A percentile compares a stretch with the other conserved stretches of the same genome.
Evolutionary conservation across 2,329 filamentous ascomycete genomes (phyloP).

Genomic region (Colletotrichum melonis): DNA sequence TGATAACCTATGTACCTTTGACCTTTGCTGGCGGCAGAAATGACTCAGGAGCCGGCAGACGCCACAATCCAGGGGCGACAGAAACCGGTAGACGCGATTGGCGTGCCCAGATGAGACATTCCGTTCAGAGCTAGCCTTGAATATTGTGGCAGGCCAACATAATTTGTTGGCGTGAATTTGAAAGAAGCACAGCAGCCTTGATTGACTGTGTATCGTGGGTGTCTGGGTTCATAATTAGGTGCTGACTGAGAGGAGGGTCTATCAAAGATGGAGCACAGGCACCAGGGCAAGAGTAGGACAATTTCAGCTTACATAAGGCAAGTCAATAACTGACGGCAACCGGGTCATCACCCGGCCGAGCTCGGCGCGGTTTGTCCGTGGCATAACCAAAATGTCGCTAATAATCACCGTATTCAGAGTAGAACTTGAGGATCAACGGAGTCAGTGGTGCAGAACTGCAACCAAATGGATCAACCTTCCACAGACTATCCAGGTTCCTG

Average conservation of each 20-base stretch:
- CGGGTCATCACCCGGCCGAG: not conserved
- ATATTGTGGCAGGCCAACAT: not conserved
- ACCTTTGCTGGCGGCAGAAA: not conserved
- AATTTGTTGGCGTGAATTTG: not conserved
- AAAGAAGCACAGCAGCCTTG: not conserved
- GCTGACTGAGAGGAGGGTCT: not conserved
- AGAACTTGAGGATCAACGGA: not conserved
- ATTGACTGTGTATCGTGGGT: not conserved
- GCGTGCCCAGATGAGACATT: not conserved
- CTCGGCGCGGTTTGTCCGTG: not conserved
- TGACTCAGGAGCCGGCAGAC: conserved; percentile 1
- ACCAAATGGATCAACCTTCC: not conserved
- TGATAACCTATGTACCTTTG: not conserved
- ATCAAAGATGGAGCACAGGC: not conserved
- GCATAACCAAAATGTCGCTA: too few relatives aligned
- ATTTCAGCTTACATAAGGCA: not conserved
- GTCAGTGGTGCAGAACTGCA: not conserved
- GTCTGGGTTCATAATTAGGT: not conserved
- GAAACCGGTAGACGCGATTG: not conserved
- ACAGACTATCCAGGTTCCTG: not conserved
- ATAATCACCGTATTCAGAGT: too few relatives aligned
- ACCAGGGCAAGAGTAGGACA: not conserved
- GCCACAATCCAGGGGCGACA: conserved; percentile 13
- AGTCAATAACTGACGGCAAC: not conserved
- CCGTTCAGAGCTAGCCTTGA: not conserved